Conservation (phyloP, 2,329 filamentous ascomycete species). For the Paecilomyces dactylethromorphus region DNA sequence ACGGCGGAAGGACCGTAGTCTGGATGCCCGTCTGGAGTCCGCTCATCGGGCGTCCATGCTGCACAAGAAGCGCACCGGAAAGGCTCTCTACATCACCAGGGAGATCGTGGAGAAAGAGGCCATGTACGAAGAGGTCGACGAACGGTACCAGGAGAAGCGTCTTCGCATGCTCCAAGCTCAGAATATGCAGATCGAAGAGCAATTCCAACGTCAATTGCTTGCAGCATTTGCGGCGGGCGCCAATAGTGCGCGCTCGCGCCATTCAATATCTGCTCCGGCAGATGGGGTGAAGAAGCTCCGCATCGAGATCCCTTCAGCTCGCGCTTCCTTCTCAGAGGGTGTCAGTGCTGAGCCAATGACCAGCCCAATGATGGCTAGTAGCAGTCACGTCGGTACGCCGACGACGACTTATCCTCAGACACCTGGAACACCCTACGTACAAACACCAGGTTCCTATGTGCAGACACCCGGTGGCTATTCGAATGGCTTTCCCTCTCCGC, state of each 20-base stretch:
- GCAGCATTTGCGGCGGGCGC: conserved; percentile 23
- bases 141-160: conserved; percentile 50
- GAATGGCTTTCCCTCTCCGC: conserved; percentile 13
- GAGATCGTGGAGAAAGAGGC: conserved; percentile 85
- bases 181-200: conserved; percentile 30
- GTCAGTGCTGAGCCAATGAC: conserved; percentile 15
- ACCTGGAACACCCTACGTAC: conserved; percentile 15
- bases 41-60: conserved; percentile 84
- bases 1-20: conserved; percentile 72
- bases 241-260: conserved; percentile 5
- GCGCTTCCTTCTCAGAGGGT: conserved; percentile 19
- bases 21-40: conserved; percentile 84
- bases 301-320: conserved; percentile 24
- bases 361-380: conserved; percentile 18
- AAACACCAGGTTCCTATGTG: conserved; percentile 15
- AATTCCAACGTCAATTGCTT: conserved; percentile 31
- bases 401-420: conserved; percentile 13
- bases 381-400: conserved; percentile 20
- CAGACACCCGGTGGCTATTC: conserved; percentile 14
- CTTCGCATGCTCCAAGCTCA: conserved; percentile 32
- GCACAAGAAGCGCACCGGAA: conserved; percentile 80
- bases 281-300: conserved; percentile 29
- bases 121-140: conserved; percentile 94
- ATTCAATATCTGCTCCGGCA: conserved; percentile 14
- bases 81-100: conserved; percentile 72